Percentiles rank a stretch among this genome's conserved stretches.
Conservation (phyloP, 83 land plant genomes). For the Diphasiastrum complanatum region DNA sequence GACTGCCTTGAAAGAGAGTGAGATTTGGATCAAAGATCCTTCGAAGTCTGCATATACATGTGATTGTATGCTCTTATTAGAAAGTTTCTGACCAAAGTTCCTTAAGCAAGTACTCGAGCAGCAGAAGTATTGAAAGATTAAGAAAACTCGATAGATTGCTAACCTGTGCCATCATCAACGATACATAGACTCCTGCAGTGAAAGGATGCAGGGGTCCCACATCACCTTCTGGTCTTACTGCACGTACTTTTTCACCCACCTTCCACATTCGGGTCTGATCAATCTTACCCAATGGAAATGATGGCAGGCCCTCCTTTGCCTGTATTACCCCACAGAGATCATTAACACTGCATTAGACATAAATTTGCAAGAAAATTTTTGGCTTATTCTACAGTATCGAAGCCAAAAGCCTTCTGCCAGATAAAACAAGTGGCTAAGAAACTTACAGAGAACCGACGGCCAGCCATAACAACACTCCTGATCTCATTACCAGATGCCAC, state of each 20-base stretch:
- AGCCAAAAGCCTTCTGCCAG: not conserved
- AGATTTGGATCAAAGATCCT: too few species aligned
- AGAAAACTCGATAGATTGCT: not conserved
- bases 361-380: too few species aligned
- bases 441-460: conserved; percentile 83
- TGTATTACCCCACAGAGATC: too few species aligned
- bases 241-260: conserved; percentile 86
- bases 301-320: conserved; percentile 93
- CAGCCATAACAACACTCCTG: conserved; percentile 94
- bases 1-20: too few species aligned
- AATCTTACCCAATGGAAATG: conserved; percentile 96
- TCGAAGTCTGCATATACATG: too few species aligned
- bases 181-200: conserved; percentile 87
- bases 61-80: too few species aligned
- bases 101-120: too few species aligned
- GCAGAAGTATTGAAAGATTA: not conserved
- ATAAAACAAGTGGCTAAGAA: not conserved
- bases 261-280: conserved; percentile 95
- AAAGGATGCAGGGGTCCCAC: conserved; percentile 79
- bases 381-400: not conserved
- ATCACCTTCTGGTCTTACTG: conserved; percentile 59
- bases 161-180: conserved; percentile 99
- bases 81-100: too few species aligned
- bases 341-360: too few species aligned
- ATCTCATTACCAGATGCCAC: conserved; percentile 94